Evolutionary conservation across 768 basidiomycete genomes (phyloP), one percentile per base, ranked within the genome.

Genomic region (Holtermanniella nyarrowii): DNA sequence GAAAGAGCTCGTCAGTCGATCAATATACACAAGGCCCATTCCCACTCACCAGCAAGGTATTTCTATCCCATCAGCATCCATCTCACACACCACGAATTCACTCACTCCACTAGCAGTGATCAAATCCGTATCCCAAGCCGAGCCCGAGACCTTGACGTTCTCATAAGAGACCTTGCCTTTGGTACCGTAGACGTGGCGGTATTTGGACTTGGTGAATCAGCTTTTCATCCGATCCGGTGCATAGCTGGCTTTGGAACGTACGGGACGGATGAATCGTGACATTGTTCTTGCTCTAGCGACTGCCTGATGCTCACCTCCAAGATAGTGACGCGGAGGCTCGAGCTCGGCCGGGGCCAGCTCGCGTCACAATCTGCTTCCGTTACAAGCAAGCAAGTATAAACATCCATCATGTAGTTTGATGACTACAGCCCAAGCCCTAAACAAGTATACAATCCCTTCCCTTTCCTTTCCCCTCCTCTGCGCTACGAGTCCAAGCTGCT

Each of bases 41-140:
- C n/a, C n/a, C n/a, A n/a, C n/a, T n/a, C n/a, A n/a, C n/a, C n/a
- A 52, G 86, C 85, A 65, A 97, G 75, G 73, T 91, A 97, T 74
- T 80, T 78, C 80, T 85, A 58, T 44, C 5, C 49, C 58, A 57
- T 59, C 50, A 11, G 24, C 1, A 26, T 5, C n/a, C n/a, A n/a
- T n/a, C n/a, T n/a, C n/a, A 40, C 23, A 20, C 20, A n/a, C 4
- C 44, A 45, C 24, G 22, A 18, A 25, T 24, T 31, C 12, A 72
- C 81, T 68, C 68, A 88, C 86, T 42, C 78, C 82, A 57, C 88
- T 89, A 11, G 88, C 86, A 54, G 85, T 78, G 58, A 95, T 76
- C 55, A 96, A 74, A 70, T 96, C 93, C 42, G 93, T 96, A 71
- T 97, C 93, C 89, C 88, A 96, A 7, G 93, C 90, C 59, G 82